Conservation (phyloP, 305 asterid genomes). For the Solanum hybrid region DNA sequence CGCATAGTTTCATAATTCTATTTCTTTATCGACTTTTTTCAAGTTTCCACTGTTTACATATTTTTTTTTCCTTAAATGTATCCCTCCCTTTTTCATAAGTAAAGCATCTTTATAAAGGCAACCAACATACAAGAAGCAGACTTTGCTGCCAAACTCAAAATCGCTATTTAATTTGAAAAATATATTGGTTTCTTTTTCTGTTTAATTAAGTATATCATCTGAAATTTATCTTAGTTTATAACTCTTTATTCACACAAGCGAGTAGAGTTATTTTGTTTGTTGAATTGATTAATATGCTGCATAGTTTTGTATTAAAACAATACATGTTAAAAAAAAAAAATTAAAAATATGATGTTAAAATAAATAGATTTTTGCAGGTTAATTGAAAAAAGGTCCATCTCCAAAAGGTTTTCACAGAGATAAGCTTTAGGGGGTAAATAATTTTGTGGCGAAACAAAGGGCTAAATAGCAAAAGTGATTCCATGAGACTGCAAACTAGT, state of each 20-base stretch:
- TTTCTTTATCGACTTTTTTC: background rate
- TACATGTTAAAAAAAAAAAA: too few species aligned
- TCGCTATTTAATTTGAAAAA: background rate
- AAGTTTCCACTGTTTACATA: background rate
- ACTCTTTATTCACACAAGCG: background rate
- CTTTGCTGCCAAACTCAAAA: background rate
- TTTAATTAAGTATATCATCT: background rate
- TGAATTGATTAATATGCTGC: background rate
- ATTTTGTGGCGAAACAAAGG: background rate
- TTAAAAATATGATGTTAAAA: too few species aligned
- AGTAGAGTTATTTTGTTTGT: background rate
- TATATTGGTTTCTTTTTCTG: background rate
- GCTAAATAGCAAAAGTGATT: background rate
- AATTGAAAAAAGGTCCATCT: too few species aligned
- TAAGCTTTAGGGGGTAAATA: background rate
- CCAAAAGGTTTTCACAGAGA: background rate
- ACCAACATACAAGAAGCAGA: background rate
- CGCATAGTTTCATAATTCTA: background rate
- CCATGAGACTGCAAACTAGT: background rate
- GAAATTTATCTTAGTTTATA: background rate
- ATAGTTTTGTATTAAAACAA: background rate
- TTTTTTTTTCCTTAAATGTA: too few species aligned
- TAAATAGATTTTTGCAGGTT: background rate
- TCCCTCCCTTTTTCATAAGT: background rate
- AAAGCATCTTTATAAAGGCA: background rate